These are phyloP conservation scores for Trichoderma guizhouense DNA, from an alignment of 2,329 filamentous ascomycete genomes.

Conservation along the genomic window DNA sequence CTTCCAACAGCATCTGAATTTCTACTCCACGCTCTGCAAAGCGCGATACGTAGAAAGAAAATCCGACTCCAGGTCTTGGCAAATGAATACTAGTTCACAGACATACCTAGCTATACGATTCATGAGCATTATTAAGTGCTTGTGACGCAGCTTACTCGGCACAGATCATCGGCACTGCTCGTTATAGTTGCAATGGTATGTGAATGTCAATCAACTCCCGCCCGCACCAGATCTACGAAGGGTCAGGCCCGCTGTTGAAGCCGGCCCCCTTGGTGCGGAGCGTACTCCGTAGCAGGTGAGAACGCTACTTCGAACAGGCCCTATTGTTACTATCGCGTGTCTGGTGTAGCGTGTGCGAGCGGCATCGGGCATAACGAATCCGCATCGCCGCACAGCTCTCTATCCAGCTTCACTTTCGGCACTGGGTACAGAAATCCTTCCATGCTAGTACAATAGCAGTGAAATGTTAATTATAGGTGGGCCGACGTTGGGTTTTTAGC, in stretches of 20 bases:
- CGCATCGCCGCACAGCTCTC: background rate
- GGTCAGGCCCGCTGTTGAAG: background rate
- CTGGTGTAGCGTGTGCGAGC: background rate
- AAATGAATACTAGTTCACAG: background rate
- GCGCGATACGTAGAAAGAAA: background rate
- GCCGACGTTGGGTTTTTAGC: background rate
- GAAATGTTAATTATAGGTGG: background rate
- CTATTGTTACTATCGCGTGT: background rate
- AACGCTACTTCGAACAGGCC: background rate
- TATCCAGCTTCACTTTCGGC: background rate
- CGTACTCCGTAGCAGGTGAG: background rate
- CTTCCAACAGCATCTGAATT: background rate
- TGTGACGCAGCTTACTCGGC: background rate
- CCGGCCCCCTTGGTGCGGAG: background rate
- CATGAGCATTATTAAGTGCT: background rate
- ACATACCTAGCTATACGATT: background rate
- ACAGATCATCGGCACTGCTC: background rate
- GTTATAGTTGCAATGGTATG: background rate
- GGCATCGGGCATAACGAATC: conserved; percentile 8
- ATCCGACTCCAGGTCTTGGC: background rate
- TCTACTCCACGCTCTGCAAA: background rate
- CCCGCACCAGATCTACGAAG: conserved; percentile 4
- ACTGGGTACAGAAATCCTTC: background rate
- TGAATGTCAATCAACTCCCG: conserved; percentile 2
- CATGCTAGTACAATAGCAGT: background rate